Base-by-base conservation (phyloP, 2,329 filamentous ascomycete genomes). In the Diplodia scrobiculata region DNA sequence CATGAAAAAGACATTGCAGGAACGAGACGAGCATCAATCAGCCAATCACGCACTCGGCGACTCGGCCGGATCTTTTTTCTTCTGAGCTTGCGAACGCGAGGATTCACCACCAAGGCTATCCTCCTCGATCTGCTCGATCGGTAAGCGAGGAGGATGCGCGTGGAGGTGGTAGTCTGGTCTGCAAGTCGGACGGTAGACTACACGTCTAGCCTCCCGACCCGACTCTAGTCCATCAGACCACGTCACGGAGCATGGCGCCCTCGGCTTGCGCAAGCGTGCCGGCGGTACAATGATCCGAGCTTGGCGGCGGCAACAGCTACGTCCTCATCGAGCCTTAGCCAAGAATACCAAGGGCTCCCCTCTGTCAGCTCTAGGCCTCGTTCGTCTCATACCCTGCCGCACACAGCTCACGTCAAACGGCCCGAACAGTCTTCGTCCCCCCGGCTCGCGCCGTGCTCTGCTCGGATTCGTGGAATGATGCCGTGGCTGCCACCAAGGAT, bases 131-230 rank as follows among this genome's bases (percentile, higher is more conserved):
- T 7, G 17, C 25, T 17, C 27, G 14, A n/a, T 29, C 50, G 5
- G 19, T 53, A 29, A 53, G 50, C 50, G 25, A 53, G 21, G 27
- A 53, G 14, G 50, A 53, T 53, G 32, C 29, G 25, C 27, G 27
- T 32, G 17, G 14, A 32, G 25, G 50, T n/a, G 25, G 50, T 29
- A n/a, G 21, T 29, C 5, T 14, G 50, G 2, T 14, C 25, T 32
- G 50, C 21, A 29, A 10, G 50, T 32, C 27, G 50, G 17, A 14
- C 50, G 50, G 50, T 53, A 53, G 50, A 53, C 50, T 53, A 51
- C 48, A 11, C 17, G 7, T 17, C 21, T 51, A 51, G 48, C 21
- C 48, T 51, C 14, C 48, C 48, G 21, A 45, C 9, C 17, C 41
- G 41, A 3, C 9, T 9, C 41, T 45, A n/a, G 1, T 1, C 6